A percentile compares a stretch with the other conserved stretches of the same genome.
These are phyloP conservation scores for Alternaria sp. DNA, from an alignment of 2,329 filamentous ascomycete genomes.

Conservation along the genomic window DNA sequence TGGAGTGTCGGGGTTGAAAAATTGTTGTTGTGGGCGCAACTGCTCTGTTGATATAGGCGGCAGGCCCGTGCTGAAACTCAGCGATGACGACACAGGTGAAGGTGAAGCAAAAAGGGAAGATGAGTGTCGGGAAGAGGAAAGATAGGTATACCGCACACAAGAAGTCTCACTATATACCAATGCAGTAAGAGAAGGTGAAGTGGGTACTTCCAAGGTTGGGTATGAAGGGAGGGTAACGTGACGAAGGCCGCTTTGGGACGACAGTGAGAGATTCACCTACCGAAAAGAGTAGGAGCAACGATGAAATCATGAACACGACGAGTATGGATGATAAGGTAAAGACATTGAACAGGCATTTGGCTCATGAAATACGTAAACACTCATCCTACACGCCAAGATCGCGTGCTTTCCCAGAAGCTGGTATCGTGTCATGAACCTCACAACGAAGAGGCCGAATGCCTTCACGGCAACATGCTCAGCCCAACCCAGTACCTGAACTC, in stretches of 20 bases:
- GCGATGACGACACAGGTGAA: constrained; percentile 9
- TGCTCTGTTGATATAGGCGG: constrained; percentile 1
- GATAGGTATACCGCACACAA: neutral
- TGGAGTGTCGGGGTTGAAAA: neutral
- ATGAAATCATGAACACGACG: neutral
- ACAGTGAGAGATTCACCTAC: neutral
- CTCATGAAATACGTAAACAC: constrained; percentile 8
- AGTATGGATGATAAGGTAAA: neutral
- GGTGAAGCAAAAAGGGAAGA: neutral
- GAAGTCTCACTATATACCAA: neutral
- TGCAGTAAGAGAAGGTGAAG: neutral
- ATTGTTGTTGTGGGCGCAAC: neutral
- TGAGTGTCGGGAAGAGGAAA: neutral
- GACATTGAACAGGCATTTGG: neutral
- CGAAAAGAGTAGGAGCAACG: neutral
- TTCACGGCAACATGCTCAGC: constrained; percentile 8
- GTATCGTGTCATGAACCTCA: constrained; percentile 27
- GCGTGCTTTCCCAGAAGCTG: constrained; percentile 14
- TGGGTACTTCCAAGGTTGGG: neutral
- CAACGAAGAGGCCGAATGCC: neutral
- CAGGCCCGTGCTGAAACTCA: constrained; percentile 1
- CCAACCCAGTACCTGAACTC: constrained; percentile 11
- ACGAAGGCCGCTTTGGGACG: neutral
- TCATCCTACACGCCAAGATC: constrained; percentile 7
- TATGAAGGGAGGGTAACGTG: neutral